phyloP scores from a whole-genome alignment of 371 early-diverging fungal species.

The Circinella umbellata region DNA sequence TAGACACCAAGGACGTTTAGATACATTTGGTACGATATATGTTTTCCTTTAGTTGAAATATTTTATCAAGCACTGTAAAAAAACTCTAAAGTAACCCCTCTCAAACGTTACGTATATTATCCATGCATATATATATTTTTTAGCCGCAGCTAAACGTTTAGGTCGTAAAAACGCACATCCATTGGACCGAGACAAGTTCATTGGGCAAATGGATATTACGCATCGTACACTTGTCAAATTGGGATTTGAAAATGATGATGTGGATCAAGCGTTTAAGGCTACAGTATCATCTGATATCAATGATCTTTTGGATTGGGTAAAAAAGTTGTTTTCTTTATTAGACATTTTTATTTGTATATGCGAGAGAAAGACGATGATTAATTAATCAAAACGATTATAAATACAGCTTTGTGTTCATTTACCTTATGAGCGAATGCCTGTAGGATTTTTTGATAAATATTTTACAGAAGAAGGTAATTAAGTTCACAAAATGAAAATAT shows the following conservation, averaged over 20 bases:
- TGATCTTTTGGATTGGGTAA: constrained; percentile 66
- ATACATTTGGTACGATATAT: constrained; percentile 11
- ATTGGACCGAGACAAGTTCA: constrained; percentile 39
- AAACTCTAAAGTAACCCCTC: too few species aligned
- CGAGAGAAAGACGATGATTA: background rate
- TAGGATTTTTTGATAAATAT: constrained; percentile 62
- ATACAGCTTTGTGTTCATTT: constrained; percentile 57
- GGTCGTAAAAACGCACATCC: constrained; percentile 3
- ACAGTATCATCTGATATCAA: constrained; percentile 52
- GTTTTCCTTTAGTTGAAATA: too few species aligned
- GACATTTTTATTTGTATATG: background rate
- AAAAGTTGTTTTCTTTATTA: background rate
- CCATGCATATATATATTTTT: background rate
- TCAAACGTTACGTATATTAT: too few species aligned
- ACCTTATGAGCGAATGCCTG: constrained; percentile 61
- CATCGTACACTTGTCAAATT: constrained; percentile 53
- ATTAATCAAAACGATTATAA: background rate
- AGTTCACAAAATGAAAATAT: too few species aligned
- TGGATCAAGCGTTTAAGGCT: constrained; percentile 51
- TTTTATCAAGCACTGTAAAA: too few species aligned
- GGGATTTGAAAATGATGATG: constrained; percentile 52
- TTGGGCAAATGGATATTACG: constrained; percentile 56
- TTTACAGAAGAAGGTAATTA: constrained; percentile 54
- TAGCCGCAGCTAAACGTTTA: background rate
- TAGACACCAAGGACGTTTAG: constrained; percentile 2